These are phyloP conservation scores for Phytophthora fragariae DNA, from an alignment of 352 stramenopile genomes.

Conservation along the genomic window DNA sequence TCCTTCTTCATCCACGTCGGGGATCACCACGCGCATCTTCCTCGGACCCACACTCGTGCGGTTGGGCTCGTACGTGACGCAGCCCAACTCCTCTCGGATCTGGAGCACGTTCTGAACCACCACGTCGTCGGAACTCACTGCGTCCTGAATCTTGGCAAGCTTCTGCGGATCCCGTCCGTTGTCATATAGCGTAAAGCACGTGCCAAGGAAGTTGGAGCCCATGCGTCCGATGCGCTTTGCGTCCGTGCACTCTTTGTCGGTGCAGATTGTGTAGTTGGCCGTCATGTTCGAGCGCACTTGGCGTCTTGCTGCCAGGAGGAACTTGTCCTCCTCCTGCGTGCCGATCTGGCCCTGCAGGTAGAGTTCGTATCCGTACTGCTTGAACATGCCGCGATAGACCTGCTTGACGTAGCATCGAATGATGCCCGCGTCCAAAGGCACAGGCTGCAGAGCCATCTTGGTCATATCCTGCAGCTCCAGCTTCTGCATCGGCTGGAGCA, in stretches of 20 bases:
- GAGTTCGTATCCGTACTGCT: constrained; percentile 88
- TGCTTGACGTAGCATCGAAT: constrained; percentile 91
- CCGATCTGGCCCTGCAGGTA: constrained; percentile 87
- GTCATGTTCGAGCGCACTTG: constrained; percentile 92
- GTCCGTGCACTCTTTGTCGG: constrained; percentile 82
- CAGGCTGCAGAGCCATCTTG: constrained; percentile 78
- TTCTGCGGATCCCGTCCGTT: constrained; percentile 91
- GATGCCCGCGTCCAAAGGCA: constrained; percentile 85
- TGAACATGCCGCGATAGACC: constrained; percentile 88
- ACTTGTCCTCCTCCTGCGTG: constrained; percentile 85
- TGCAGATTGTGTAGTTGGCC: constrained; percentile 88
- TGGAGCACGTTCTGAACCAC: constrained; percentile 86
- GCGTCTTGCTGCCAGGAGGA: constrained; percentile 74
- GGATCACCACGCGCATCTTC: constrained; percentile 89
- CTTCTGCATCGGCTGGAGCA: constrained; percentile 86
- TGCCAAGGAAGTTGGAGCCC: constrained; percentile 90
- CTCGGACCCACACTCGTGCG: constrained; percentile 85
- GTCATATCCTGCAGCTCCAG: constrained; percentile 83
- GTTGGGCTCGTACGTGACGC: constrained; percentile 89
- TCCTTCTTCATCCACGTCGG: constrained; percentile 83
- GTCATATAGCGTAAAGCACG: constrained; percentile 89
- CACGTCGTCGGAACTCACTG: constrained; percentile 69
- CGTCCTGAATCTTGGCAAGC: constrained; percentile 88
- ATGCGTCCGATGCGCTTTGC: constrained; percentile 83
- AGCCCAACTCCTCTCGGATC: constrained; percentile 87